Evolutionary conservation across 1,139 yeast species (phyloP).

Genomic region (Saccharomyces hybrid): DNA sequence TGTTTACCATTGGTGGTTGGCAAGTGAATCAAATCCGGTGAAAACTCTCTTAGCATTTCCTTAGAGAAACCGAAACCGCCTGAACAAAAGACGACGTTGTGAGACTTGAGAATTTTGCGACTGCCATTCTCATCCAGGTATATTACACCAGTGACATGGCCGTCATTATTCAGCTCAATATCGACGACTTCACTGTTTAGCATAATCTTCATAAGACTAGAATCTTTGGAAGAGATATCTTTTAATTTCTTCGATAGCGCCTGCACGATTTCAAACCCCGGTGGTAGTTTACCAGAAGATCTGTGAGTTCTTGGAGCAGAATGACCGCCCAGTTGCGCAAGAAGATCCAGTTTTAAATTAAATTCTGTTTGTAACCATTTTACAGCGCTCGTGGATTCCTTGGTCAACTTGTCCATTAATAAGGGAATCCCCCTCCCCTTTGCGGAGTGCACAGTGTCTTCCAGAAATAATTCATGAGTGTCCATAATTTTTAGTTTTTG

Average conservation of each 20-base stretch:
- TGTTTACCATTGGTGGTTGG: slow-evolving; percentile 72
- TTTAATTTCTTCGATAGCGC: slow-evolving; percentile 50
- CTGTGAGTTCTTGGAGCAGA: slow-evolving; percentile 69
- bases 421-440: slow-evolving; percentile 51
- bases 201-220: slow-evolving; percentile 44
- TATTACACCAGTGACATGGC: slow-evolving; percentile 42
- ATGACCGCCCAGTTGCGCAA: slow-evolving; percentile 69
- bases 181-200: slow-evolving; percentile 53
- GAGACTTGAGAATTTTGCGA: slow-evolving; percentile 28
- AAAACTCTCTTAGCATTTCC: slow-evolving; percentile 48
- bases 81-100: slow-evolving; percentile 58
- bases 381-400: slow-evolving; percentile 51
- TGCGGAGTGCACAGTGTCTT: slow-evolving; percentile 60
- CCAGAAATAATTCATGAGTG: slow-evolving; percentile 49
- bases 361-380: slow-evolving; percentile 65
- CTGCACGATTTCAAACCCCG: slow-evolving; percentile 73
- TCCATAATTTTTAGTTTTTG: slow-evolving; percentile 43
- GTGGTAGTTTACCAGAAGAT: slow-evolving; percentile 53
- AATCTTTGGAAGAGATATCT: slow-evolving; percentile 40
- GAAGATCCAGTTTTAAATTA: slow-evolving; percentile 51
- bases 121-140: slow-evolving; percentile 36
- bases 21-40: slow-evolving; percentile 55
- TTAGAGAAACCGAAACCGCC: slow-evolving; percentile 55
- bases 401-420: slow-evolving; percentile 31
- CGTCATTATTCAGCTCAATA: slow-evolving; percentile 35